Evolutionary conservation across 148 eudicot genomes (phyloP), one percentile per base, ranked within the genome.

Genomic region (Beta vulgaris): DNA sequence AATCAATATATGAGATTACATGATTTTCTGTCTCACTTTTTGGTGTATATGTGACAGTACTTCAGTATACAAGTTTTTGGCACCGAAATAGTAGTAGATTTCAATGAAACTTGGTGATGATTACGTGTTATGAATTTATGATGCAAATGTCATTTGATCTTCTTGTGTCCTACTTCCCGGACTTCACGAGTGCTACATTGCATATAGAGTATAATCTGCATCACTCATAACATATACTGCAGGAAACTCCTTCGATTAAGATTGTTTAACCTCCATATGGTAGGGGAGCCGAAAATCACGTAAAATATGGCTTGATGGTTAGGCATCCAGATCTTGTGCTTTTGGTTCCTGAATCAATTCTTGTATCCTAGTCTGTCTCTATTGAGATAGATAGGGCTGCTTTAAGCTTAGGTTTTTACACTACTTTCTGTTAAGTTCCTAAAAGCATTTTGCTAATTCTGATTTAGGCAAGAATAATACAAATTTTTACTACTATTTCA

Each of bases 41-140:
- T 51, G 37, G 61, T 70, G 69, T 48, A 74, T 21, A 74, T 63
- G 70, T 74, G 60, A 63, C 69, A 10, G 40, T 49, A 14, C 7
- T 46, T 61, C 26, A 9, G 55, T 46, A 23, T 11, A 28, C 4
- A 31, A 21, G 3, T 48, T 4, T 48, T 10, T 32, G 60, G 29
- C 31, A 10, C 42, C 31, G 3, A 51, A 34, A 34, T 70, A 48
- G 72, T 48, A 2, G 25, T 48, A 13, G 67, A 46, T 64, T 63
- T 49, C 6, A 44, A 63, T 62, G 32, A n/a, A 32, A 12, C 28
- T 74, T 46, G 40, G 34, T 67, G 35, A 37, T 42, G n/a, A 43
- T 23, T 3, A 14, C 15, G 6, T 40, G 53, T 42, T 36, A 7
- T 25, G 51, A n/a, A n/a, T n/a, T n/a, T n/a, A n/a, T 14, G 11